These are phyloP conservation scores for Cryptosporidium canis DNA, from an alignment of 169 alveolate species.

Conservation along the genomic window DNA sequence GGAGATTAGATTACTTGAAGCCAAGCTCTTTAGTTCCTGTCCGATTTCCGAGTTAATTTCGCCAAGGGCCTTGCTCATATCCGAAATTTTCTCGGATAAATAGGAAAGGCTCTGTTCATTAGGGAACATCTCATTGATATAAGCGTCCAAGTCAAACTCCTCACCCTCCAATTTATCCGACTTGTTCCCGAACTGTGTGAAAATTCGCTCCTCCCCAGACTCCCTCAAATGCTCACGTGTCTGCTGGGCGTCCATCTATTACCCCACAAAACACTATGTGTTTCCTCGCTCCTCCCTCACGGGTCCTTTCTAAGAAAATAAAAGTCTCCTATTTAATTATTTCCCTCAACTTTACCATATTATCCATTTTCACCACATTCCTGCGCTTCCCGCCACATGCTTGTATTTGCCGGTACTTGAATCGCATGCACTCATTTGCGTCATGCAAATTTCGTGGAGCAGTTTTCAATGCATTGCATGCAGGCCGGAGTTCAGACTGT, in stretches of 20 bases:
- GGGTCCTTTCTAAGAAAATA: neutral
- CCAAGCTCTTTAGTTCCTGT: neutral
- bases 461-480: neutral
- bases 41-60: slow-evolving; percentile 13
- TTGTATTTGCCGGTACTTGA: slow-evolving; percentile 22
- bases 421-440: slow-evolving; percentile 2
- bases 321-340: neutral
- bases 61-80: neutral
- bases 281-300: neutral
- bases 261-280: neutral
- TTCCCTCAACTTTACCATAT: neutral
- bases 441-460: neutral
- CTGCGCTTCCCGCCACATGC: neutral
- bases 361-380: neutral
- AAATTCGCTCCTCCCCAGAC: neutral
- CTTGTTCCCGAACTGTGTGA: neutral
- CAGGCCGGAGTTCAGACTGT: neutral
- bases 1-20: slow-evolving; percentile 3
- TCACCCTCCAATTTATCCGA: neutral
- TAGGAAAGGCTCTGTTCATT: slow-evolving; percentile 49
- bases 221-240: neutral
- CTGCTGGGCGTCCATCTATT: neutral
- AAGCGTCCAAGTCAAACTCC: slow-evolving; percentile 6
- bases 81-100: neutral
- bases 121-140: slow-evolving; percentile 26